Evolutionary conservation across 2,329 filamentous ascomycete species (phyloP), one percentile per base, ranked within the genome.

Genomic region (Elsinoe arachidis): DNA sequence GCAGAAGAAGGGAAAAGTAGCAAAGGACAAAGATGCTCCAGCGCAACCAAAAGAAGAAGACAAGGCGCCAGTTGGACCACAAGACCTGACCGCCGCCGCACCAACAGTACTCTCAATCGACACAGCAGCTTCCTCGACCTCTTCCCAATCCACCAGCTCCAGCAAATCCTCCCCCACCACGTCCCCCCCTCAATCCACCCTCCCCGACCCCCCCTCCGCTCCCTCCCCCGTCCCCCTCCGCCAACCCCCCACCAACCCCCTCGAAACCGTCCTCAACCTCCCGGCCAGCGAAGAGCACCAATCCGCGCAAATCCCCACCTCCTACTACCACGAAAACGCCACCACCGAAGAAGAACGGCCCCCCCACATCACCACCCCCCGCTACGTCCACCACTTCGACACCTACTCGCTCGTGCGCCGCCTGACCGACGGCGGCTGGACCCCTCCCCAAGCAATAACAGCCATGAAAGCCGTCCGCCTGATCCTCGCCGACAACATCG

Each of bases 311-410:
- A 5, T 30, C 52, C 39, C 47, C 30, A 12, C 37, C 26, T 38
- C 39, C 21, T 56, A 71, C 55, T 59, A 61, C 37, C 60, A 70
- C 43, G 58, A 59, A 19, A 49, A 57, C 15, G 23, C 57, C n/a
- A 68, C 62, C 26, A 67, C 69, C 38, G 66, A 75, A 23, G 66
- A 75, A 23, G 71, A 74, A 49, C 79, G 80, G 63, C 80, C 82
- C 19, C 86, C 86, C 3, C 84, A 90, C 68, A 80, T 87, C 68
- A 78, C 83, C 49, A 81, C 88, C 0, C 82, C 88, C 6, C 87
- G 85, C 1, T 95, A 96, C 68, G 84, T 96, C 34, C 93, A 99
- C 74, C 90, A 97, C 73, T 99, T 99, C 72, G 92, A 99, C 73
- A 96, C 86, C 21, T 99, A 93, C 72, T 85, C 84, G 12, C 80